Base-by-base conservation (phyloP, 345 rosid genomes). In the Rhizophora apiculata region DNA sequence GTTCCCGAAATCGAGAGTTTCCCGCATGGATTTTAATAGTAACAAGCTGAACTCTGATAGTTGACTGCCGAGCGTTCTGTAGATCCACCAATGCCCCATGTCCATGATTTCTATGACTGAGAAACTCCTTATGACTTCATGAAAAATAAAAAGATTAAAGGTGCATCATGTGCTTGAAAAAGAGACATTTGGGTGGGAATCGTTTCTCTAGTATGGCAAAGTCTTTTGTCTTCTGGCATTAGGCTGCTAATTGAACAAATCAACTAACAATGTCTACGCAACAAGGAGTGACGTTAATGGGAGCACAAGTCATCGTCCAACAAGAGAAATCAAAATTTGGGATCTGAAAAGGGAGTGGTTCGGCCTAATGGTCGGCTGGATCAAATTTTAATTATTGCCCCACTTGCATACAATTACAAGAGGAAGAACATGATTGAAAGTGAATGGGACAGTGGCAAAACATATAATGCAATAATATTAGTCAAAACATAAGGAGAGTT, bases 381-480 rank as follows among this genome's bases (percentile, higher is more conserved):
- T 65, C 62, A 52, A 73, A 76, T 11, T 72, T 68, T 64, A 80
- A 83, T 78, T 70, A 78, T 77, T 64, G 80, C 62, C 73, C 83
- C 86, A 82, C 82, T 83, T 75, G 80, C 80, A 78, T 70, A 83
- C 78, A 79, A 75, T 77, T 78, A 80, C 82, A 80, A 77, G 72
- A 68, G 58, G 60, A 70, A 78, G 69, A 72, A 60, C 73, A 72
- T 66, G 61, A 80, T 74, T 74, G 80, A 79, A 72, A 72, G 79
- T 34, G 77, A 76, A 52, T 74, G 68, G 27, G 36, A 6, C 21
- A 34, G 37, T 2, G 37, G 37, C 37, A 34, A 34, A 9, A 7
- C 9, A 0, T 15, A 13, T 13, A 43, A 43, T 43, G 16, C 4
- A 43, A 43, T 43, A 43, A 43, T 43, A 43, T 43, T 13, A 13